These are phyloP conservation scores for Citrullus mucosospermus DNA, from an alignment of 306 rosid genomes.

Conservation along the genomic window DNA sequence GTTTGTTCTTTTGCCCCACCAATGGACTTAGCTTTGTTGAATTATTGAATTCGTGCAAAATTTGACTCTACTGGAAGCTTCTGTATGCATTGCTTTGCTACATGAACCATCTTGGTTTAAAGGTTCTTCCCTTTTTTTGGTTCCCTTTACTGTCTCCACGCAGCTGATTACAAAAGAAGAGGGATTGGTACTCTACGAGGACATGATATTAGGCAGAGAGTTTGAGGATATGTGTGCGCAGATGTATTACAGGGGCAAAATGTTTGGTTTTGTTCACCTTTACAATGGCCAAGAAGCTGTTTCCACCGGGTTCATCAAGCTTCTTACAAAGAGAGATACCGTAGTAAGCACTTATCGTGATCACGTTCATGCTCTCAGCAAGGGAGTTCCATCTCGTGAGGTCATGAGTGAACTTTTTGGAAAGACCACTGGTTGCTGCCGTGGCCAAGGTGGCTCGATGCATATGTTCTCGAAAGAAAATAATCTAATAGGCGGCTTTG, in stretches of 20 bases:
- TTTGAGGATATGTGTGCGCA: too few species aligned
- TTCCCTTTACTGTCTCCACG: background rate
- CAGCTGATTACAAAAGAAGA: slow-evolving; percentile 88
- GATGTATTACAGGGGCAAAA: too few species aligned
- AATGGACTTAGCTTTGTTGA: background rate
- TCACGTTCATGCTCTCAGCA: slow-evolving; percentile 94
- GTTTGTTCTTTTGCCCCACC: background rate
- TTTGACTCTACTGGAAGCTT: background rate
- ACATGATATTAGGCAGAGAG: slow-evolving; percentile 77
- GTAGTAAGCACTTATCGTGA: slow-evolving; percentile 94
- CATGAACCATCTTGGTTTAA: background rate
- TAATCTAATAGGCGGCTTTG: slow-evolving; percentile 86
- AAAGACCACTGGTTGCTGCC: slow-evolving; percentile 90
- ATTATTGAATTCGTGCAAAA: too few species aligned
- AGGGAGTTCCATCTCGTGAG: slow-evolving; percentile 82
- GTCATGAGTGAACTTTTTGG: slow-evolving; percentile 99
- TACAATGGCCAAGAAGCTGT: slow-evolving; percentile 65
- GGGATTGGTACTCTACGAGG: slow-evolving; percentile 81
- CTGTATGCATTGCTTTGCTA: slow-evolving; percentile 2
- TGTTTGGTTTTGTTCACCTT: too few species aligned
- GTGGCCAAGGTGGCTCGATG: slow-evolving; percentile 99
- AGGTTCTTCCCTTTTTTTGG: slow-evolving; percentile 14
- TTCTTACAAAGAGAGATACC: slow-evolving; percentile 58
- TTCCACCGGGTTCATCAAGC: slow-evolving; percentile 90
- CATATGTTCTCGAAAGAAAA: slow-evolving; percentile 96